phyloP scores from a whole-genome alignment of 306 rosid genomes.

The Quercus cerris region DNA sequence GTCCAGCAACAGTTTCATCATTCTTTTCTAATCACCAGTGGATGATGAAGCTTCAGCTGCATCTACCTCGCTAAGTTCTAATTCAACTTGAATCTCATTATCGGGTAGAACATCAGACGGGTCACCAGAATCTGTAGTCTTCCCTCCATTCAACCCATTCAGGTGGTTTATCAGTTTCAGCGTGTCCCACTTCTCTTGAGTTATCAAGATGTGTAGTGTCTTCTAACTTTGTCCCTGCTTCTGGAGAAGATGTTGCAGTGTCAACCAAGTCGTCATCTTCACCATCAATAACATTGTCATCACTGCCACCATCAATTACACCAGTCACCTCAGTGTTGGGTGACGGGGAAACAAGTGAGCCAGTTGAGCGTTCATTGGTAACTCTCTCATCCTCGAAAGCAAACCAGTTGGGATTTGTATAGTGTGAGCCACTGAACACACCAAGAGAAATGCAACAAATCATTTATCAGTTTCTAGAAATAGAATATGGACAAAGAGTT shows the following conservation, averaged over 20 bases:
- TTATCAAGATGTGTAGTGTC: neutral
- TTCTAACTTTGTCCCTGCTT: conserved; percentile 46
- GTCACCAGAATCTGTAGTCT: conserved; percentile 68
- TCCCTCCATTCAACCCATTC: conserved; percentile 99
- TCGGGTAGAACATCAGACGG: conserved; percentile 57
- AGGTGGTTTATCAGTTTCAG: conserved; percentile 76
- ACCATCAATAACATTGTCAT: conserved; percentile 51
- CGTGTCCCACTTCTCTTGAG: conserved; percentile 24
- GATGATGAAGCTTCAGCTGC: conserved; percentile 45
- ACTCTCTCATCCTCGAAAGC: conserved; percentile 83
- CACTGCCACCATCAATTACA: conserved; percentile 32
- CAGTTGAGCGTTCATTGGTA: conserved; percentile 65
- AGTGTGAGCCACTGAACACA: conserved; percentile 77
- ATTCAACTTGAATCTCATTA: conserved; percentile 45
- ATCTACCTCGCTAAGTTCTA: conserved; percentile 31
- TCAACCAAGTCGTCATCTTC: conserved; percentile 85
- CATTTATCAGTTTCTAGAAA: no score
- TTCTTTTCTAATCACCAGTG: conserved; percentile 26
- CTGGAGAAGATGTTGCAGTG: conserved; percentile 70
- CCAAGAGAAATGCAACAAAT: conserved; percentile 14
- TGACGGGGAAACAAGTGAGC: conserved; percentile 65
- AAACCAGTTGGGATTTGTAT: conserved; percentile 95
- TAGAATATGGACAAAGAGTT: neutral
- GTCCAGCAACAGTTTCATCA: conserved; percentile 35
- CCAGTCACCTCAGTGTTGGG: conserved; percentile 54